phyloP scores from a whole-genome alignment of 1,284 basidiomycete genomes.

The Ceratobasidium sp. region DNA sequence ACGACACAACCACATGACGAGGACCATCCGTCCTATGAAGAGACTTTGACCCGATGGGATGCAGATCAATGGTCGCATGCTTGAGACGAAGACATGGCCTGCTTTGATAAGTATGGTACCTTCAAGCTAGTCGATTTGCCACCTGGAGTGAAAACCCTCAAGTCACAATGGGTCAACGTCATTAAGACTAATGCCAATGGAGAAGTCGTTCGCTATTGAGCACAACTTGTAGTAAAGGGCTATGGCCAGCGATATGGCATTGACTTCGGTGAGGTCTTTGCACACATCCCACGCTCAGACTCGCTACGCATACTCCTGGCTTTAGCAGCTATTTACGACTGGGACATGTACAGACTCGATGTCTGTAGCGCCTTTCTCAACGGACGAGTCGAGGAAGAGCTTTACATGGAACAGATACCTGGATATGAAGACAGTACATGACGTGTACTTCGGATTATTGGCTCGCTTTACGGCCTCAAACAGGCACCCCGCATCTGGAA shows the following conservation, averaged over 20 bases:
- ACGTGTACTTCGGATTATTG: background rate
- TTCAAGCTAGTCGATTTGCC: background rate
- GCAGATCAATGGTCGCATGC: constrained; percentile 1
- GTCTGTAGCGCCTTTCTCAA: constrained; percentile 56
- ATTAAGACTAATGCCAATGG: too few relatives aligned
- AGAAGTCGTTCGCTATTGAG: too few relatives aligned
- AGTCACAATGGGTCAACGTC: background rate
- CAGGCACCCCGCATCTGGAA: constrained; percentile 32
- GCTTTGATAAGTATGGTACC: background rate
- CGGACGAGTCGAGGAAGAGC: constrained; percentile 52
- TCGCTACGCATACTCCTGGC: constrained; percentile 51
- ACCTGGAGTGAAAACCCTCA: background rate
- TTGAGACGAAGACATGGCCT: background rate
- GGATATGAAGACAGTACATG: background rate
- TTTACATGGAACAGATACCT: constrained; percentile 53
- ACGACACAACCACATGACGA: background rate
- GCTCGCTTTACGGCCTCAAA: background rate
- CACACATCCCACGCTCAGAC: background rate
- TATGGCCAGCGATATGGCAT: background rate
- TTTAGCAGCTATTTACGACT: constrained; percentile 56
- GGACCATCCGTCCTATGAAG: constrained; percentile 6
- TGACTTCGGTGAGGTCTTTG: background rate
- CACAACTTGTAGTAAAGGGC: constrained; percentile 3
- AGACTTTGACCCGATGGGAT: background rate
- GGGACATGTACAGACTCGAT: constrained; percentile 56